Percentiles rank a stretch among this genome's conserved stretches.
phyloP scores from a whole-genome alignment of 345 rosid species.

The Salix caprea region DNA sequence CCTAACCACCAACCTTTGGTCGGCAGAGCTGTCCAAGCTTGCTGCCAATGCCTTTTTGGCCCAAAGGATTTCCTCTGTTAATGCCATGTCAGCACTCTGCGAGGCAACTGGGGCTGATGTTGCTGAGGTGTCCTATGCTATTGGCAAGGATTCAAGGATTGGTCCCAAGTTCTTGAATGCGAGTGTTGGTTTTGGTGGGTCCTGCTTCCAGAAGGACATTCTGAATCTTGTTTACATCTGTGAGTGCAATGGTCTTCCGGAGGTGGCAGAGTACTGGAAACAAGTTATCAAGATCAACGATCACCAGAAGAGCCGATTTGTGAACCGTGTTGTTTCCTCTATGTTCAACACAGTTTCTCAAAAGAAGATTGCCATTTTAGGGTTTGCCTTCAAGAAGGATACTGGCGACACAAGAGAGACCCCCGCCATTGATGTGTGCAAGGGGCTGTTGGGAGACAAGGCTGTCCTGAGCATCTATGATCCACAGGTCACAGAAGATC shows the following conservation, averaged over 20 bases:
- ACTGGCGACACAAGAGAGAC: conserved; percentile 91
- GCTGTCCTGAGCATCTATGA: conserved; percentile 83
- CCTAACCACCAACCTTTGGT: conserved; percentile 88
- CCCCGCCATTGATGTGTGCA: conserved; percentile 89
- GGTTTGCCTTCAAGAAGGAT: conserved; percentile 90
- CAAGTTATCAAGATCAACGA: conserved; percentile 93
- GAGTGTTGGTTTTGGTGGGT: conserved; percentile 90
- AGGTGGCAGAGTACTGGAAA: conserved; percentile 93
- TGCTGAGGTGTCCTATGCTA: conserved; percentile 66
- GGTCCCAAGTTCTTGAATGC: conserved; percentile 85
- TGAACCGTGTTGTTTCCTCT: conserved; percentile 76
- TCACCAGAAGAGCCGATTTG: conserved; percentile 80
- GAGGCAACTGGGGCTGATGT: conserved; percentile 90
- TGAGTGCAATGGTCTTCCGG: conserved; percentile 89
- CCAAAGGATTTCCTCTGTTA: conserved; percentile 85
- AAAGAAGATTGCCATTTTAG: conserved; percentile 78
- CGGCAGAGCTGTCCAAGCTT: conserved; percentile 91
- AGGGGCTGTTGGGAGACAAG: conserved; percentile 85
- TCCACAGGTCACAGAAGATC: conserved; percentile 82
- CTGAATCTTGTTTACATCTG: conserved; percentile 86
- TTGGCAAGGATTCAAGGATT: conserved; percentile 73
- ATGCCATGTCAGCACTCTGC: conserved; percentile 90
- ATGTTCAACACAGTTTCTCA: conserved; percentile 84
- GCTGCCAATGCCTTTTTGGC: conserved; percentile 95
- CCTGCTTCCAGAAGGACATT: conserved; percentile 89